phyloP scores from a whole-genome alignment of 331 rosid species.

The Spiraea crenata region DNA sequence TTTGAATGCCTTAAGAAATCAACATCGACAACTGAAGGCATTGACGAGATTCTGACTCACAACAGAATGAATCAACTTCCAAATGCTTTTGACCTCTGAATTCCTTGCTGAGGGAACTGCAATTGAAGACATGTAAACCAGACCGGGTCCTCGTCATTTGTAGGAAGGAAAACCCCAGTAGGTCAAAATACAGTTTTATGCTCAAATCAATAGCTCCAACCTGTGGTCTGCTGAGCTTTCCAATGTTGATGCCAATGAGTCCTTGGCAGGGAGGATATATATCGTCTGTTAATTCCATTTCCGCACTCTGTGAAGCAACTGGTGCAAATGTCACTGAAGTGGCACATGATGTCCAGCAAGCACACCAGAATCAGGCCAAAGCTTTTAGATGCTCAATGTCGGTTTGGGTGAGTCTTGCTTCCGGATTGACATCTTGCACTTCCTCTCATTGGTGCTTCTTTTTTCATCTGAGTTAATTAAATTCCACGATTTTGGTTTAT shows the following conservation, averaged over 20 bases:
- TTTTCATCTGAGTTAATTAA: neutral
- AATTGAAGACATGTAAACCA: conserved; percentile 61
- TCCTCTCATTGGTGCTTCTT: neutral
- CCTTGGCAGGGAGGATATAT: conserved; percentile 75
- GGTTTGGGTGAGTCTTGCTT: conserved; percentile 97
- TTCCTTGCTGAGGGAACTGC: conserved; percentile 98
- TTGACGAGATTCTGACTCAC: conserved; percentile 83
- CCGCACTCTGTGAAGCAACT: conserved; percentile 90
- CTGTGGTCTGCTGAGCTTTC: conserved; percentile 97
- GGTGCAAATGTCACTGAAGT: conserved; percentile 88
- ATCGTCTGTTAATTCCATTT: conserved; percentile 90
- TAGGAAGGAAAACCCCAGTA: conserved; percentile 84
- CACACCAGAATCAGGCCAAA: conserved; percentile 85
- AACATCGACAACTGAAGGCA: conserved; percentile 89
- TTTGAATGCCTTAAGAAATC: conserved; percentile 84
- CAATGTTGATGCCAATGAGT: conserved; percentile 92
- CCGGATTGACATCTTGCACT: conserved; percentile 63
- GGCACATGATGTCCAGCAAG: conserved; percentile 70
- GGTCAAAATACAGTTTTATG: conserved; percentile 75
- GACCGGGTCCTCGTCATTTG: conserved; percentile 72
- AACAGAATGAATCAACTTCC: conserved; percentile 86
- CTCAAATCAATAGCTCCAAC: conserved; percentile 76
- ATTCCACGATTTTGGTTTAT: neutral
- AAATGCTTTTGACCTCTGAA: conserved; percentile 87
- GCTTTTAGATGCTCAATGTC: conserved; percentile 79